Base-by-base conservation (phyloP, 148 eudicot genomes). In the Arctostaphylos glauca region DNA sequence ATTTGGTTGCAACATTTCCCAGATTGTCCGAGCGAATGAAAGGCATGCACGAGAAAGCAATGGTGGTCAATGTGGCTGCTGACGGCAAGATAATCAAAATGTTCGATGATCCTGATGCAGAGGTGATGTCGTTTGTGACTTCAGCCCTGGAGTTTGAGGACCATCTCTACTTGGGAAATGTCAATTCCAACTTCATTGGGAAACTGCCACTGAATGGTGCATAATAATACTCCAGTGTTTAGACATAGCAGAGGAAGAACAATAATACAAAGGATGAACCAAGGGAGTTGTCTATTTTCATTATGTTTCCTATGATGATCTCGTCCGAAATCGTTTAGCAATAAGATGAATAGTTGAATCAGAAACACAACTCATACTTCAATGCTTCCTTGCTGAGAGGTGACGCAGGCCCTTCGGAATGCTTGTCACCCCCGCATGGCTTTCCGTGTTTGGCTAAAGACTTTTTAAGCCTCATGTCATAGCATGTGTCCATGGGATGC, bases 121-220 rank as follows among this genome's bases (percentile, higher is more conserved):
- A 88, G 23, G 91, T 91, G 68, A 82, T 91, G 84, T 83, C 86
- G 0, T 92, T 92, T 56, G 98, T 95, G 38, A 95, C 98, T 5
- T 90, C 98, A 2, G 96, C 92, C 15, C 6, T 91, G 49, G 96
- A 94, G 90, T 89, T 89, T 67, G 91, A 95, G 38, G 94, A 85
- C 6, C 82, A 94, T 84, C 91, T 95, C 60, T 94, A 94, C 86
- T 75, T 95, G 54, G 98, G 98, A 70, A 91, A 91, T 84, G 85
- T 95, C 23, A 81, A 82, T 50, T 41, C 83, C 77, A 72, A 95
- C 86, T 95, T 91, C 73, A n/a, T 95, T 31, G 98, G 95, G 8
- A 94, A 92, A 83, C 54, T 95, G 50, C 82, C 88, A 5, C 68
- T 90, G 7, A 71, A 73, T 49, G 54, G 10, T 74, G 62, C 43